Conservation (phyloP, 495 filamentous ascomycete species). For the Xylaria longipes region DNA sequence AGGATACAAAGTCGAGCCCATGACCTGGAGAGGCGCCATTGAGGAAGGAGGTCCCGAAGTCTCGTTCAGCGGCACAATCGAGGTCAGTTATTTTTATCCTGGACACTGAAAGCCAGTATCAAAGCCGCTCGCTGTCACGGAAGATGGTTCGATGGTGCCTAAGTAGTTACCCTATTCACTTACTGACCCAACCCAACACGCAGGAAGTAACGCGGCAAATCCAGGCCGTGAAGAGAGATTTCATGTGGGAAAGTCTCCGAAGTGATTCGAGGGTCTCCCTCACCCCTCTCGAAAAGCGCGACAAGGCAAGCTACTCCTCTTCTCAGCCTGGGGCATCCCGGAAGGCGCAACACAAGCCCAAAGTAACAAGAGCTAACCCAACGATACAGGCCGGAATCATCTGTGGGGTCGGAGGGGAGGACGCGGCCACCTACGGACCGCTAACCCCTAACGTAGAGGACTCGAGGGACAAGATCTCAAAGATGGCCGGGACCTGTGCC, state of each 20-base stretch:
- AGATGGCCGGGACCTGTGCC: background rate
- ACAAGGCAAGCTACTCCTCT: background rate
- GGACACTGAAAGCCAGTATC: background rate
- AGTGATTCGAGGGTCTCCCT: background rate
- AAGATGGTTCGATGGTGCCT: background rate
- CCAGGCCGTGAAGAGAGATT: slow-evolving; percentile 9
- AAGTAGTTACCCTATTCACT: background rate
- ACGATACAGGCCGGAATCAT: background rate
- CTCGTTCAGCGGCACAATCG: slow-evolving; percentile 19
- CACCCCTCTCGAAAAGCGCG: background rate
- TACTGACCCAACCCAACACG: background rate
- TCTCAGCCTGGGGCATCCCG: background rate
- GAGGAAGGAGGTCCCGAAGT: slow-evolving; percentile 16
- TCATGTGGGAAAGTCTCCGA: slow-evolving; percentile 12
- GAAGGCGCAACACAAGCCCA: background rate
- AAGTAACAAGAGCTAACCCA: background rate
- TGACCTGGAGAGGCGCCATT: slow-evolving; percentile 25
- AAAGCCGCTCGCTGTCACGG: background rate
- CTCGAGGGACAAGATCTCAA: background rate
- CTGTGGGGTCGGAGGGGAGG: slow-evolving; percentile 15
- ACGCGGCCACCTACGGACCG: background rate
- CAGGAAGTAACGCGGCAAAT: slow-evolving; percentile 19
- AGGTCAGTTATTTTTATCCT: background rate
- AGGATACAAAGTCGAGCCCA: slow-evolving; percentile 17
- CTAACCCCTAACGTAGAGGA: background rate